phyloP scores from a whole-genome alignment of 1,284 basidiomycete species.

The Leccinum holopus region DNA sequence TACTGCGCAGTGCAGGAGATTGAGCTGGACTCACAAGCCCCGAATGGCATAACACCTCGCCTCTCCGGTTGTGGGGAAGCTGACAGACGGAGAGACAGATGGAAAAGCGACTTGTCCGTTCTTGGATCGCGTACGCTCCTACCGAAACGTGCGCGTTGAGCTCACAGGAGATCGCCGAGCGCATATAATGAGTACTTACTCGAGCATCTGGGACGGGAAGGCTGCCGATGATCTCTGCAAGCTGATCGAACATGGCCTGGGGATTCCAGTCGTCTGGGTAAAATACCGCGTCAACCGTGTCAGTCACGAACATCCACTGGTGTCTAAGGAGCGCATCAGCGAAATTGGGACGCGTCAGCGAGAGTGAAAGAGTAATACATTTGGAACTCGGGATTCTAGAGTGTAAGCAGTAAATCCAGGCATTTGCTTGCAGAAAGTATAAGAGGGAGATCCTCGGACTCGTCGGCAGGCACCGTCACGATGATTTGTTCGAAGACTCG shows the following conservation, averaged over 20 bases:
- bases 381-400: slow-evolving; percentile 98
- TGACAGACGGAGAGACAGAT: slow-evolving; percentile 24
- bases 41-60: slow-evolving; percentile 87
- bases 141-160: not conserved
- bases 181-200: slow-evolving; percentile 31
- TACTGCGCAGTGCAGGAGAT: slow-evolving; percentile 11
- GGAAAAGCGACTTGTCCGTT: slow-evolving; percentile 20
- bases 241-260: slow-evolving; percentile 86
- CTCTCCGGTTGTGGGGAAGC: too few relatives aligned
- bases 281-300: slow-evolving; percentile 95
- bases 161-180: not conserved
- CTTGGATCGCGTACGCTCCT: slow-evolving; percentile 33
- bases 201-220: slow-evolving; percentile 48
- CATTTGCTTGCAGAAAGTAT: slow-evolving; percentile 92
- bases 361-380: slow-evolving; percentile 55
- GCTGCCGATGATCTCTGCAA: slow-evolving; percentile 78
- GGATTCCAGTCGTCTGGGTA: slow-evolving; percentile 81
- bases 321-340: slow-evolving; percentile 54
- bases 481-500: slow-evolving; percentile 74
- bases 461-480: slow-evolving; percentile 64
- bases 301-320: slow-evolving; percentile 99
- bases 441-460: slow-evolving; percentile 79
- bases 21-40: slow-evolving; percentile 63
- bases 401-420: slow-evolving; percentile 84
- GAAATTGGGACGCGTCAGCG: not conserved